These are phyloP conservation scores for Vitellaria paradoxa DNA, from an alignment of 179 eudicot species.

Conservation along the genomic window DNA sequence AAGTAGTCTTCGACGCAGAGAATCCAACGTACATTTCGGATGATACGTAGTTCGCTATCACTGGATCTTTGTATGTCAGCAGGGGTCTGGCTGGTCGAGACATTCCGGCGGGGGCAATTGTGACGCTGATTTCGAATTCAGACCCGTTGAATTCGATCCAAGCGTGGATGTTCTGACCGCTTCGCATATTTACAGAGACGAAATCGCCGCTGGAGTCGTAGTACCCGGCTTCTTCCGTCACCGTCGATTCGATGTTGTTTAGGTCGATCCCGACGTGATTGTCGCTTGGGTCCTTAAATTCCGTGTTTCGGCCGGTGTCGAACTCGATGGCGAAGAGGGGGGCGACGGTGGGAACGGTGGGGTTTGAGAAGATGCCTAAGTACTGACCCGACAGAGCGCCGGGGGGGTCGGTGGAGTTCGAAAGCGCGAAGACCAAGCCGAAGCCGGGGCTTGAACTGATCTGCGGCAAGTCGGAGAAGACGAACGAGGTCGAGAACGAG, in stretches of 20 bases:
- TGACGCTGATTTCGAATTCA: constrained; percentile 35
- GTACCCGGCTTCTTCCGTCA: constrained; percentile 31
- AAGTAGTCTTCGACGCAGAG: constrained; percentile 41
- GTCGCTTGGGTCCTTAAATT: constrained; percentile 42
- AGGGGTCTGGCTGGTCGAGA: constrained; percentile 32
- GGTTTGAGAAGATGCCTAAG: constrained; percentile 34
- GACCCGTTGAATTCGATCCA: constrained; percentile 54
- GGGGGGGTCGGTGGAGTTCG: constrained; percentile 29
- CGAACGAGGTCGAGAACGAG: constrained; percentile 45
- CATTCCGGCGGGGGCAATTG: constrained; percentile 40
- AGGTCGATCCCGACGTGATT: constrained; percentile 50
- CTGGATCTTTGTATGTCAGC: constrained; percentile 25
- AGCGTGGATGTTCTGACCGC: constrained; percentile 47
- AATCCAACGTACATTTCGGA: constrained; percentile 49
- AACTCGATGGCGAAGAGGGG: constrained; percentile 51
- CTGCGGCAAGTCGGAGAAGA: constrained; percentile 47
- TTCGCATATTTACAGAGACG: constrained; percentile 32
- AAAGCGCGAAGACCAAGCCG: constrained; percentile 45
- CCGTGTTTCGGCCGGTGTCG: constrained; percentile 42
- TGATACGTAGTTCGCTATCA: constrained; percentile 28
- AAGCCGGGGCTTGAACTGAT: constrained; percentile 47
- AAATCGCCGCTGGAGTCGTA: constrained; percentile 20
- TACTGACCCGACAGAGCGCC: constrained; percentile 43
- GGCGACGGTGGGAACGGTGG: constrained; percentile 12
- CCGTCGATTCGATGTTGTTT: constrained; percentile 30